Percentiles rank a stretch among this genome's conserved stretches.
Conservation (phyloP, 768 basidiomycete species). For the Nidularia sp. region DNA sequence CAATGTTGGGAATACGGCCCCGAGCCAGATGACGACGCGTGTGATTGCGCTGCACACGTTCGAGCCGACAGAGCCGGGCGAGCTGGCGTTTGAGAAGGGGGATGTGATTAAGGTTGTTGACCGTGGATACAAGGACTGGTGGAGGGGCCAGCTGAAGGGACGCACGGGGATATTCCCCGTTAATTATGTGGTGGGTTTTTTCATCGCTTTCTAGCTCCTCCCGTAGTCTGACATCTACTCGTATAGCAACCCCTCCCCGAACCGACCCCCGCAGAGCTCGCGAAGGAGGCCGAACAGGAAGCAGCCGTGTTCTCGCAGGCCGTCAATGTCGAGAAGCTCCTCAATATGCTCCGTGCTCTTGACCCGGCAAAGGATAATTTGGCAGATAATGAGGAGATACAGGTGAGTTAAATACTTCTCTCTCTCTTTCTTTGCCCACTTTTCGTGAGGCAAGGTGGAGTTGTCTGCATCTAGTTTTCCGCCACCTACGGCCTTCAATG, state of each 20-base stretch:
- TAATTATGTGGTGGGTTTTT: conserved; percentile 84
- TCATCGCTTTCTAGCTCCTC: background rate
- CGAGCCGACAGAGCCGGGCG: conserved; percentile 81
- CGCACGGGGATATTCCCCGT: conserved; percentile 95
- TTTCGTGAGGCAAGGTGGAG: too few relatives aligned
- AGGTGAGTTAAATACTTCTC: too few relatives aligned
- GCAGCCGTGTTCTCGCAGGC: conserved; percentile 85
- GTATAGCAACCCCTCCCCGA: conserved; percentile 80
- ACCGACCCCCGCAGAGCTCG: conserved; percentile 70
- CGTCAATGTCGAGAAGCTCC: conserved; percentile 75
- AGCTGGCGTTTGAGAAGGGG: conserved; percentile 87
- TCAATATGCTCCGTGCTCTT: conserved; percentile 68
- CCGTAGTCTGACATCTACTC: background rate
- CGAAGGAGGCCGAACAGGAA: conserved; percentile 82
- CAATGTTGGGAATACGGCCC: too few relatives aligned
- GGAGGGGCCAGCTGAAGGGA: conserved; percentile 88
- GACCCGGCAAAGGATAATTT: conserved; percentile 79
- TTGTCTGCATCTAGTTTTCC: too few relatives aligned
- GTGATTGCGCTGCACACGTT: conserved; percentile 90
- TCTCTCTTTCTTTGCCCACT: too few relatives aligned
- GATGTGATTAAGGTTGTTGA: conserved; percentile 95
- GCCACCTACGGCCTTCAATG: too few relatives aligned
- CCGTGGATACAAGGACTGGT: conserved; percentile 94
- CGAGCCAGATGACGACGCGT: conserved; percentile 58
- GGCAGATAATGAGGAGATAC: conserved; percentile 88